These are phyloP conservation scores for Penicillium manginii DNA, from an alignment of 495 filamentous ascomycete genomes.

Conservation along the genomic window DNA sequence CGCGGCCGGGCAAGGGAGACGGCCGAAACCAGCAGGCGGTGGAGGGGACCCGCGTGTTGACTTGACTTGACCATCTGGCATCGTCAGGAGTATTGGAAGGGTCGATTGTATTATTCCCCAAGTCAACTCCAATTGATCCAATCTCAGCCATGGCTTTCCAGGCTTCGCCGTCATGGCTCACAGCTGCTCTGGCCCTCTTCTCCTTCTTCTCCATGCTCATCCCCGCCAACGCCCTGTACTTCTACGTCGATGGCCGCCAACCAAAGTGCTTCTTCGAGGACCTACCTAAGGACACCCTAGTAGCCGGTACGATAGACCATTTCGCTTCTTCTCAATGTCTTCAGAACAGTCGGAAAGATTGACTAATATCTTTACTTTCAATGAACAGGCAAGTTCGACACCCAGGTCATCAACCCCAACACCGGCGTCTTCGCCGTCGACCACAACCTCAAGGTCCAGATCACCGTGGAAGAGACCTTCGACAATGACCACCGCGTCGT, in stretches of 20 bases:
- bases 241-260: constrained; percentile 85
- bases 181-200: constrained; percentile 38
- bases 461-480: constrained; percentile 94
- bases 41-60: constrained; percentile 12
- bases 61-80: constrained; percentile 21
- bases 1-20: constrained; percentile 26
- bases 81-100: constrained; percentile 10
- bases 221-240: constrained; percentile 83
- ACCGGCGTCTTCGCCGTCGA: constrained; percentile 66
- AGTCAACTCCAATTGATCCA: constrained; percentile 16
- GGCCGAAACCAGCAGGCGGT: constrained; percentile 29
- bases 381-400: constrained; percentile 73
- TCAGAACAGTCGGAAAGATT: not conserved
- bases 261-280: constrained; percentile 93
- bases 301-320: constrained; percentile 67
- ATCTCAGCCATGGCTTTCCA: constrained; percentile 37
- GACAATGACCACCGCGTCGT: constrained; percentile 98
- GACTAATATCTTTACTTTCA: not conserved
- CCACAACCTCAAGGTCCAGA: constrained; percentile 76
- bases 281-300: constrained; percentile 94
- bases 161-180: constrained; percentile 45
- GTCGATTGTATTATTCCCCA: not conserved
- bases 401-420: constrained; percentile 74
- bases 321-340: not conserved
- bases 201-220: constrained; percentile 50